Percentiles rank a stretch among this genome's conserved stretches.
Conservation (phyloP, 176 grass and related monocot genomes). For the Triticum turgidum region DNA sequence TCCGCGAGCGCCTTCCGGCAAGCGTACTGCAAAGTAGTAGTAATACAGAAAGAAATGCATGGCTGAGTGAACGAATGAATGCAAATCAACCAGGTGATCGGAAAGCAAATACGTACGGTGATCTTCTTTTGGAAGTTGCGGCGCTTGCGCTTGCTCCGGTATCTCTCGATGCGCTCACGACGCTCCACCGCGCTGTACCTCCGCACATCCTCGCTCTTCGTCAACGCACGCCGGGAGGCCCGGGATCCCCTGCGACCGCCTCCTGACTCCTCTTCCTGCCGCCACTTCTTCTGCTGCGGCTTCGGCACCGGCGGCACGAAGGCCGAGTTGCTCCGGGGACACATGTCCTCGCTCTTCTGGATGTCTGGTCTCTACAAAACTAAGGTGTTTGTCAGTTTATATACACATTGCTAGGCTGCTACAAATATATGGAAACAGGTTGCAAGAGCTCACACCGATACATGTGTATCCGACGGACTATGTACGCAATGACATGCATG, state of each 20-base stretch:
- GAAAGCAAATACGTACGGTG: slow-evolving; percentile 40
- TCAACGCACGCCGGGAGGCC: neutral
- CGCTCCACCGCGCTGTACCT: slow-evolving; percentile 63
- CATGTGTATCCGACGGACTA: neutral
- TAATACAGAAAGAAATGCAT: neutral
- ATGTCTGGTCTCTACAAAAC: neutral
- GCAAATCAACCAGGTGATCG: neutral
- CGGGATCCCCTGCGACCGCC: neutral
- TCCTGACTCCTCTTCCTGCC: neutral
- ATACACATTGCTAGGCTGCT: neutral
- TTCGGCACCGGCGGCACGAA: neutral
- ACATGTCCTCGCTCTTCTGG: neutral
- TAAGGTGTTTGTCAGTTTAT: neutral
- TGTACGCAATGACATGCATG: neutral
- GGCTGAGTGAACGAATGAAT: neutral
- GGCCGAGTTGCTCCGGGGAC: neutral
- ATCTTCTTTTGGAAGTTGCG: slow-evolving; percentile 93
- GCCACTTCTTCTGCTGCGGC: neutral
- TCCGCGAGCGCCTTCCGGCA: slow-evolving; percentile 77
- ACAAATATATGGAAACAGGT: neutral
- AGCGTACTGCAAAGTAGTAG: slow-evolving; percentile 46
- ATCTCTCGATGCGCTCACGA: slow-evolving; percentile 74
- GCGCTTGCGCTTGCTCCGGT: slow-evolving; percentile 73
- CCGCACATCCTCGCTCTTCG: neutral
- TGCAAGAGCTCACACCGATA: neutral